Conservation (phyloP, 257 asterid genomes). For the Nicotiana knightiana region DNA sequence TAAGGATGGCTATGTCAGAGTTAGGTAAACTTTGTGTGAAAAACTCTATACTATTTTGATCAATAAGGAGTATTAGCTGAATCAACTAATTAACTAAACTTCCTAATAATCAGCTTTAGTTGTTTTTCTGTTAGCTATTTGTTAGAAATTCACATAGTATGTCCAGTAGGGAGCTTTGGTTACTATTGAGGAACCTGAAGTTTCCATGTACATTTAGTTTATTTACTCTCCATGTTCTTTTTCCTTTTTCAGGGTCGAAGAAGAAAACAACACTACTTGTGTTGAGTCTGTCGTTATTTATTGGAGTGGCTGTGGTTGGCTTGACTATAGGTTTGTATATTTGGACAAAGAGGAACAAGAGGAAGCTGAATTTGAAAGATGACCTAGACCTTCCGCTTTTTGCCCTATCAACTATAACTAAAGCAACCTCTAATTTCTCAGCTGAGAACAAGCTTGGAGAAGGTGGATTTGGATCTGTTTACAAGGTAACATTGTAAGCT, state of each 20-base stretch:
- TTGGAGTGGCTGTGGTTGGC: neutral
- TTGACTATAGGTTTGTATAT: neutral
- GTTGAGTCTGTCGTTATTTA: neutral
- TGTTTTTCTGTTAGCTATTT: neutral
- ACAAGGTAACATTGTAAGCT: slow-evolving; percentile 16
- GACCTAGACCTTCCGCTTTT: slow-evolving; percentile 22
- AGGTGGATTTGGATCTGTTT: slow-evolving; percentile 30
- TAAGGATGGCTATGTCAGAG: neutral
- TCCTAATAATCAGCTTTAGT: neutral
- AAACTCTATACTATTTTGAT: neutral
- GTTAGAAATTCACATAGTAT: neutral
- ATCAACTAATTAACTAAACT: neutral
- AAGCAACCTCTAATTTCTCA: slow-evolving; percentile 25
- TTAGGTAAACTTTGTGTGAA: neutral
- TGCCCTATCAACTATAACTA: slow-evolving; percentile 10
- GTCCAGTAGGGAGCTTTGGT: neutral
- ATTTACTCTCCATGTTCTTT: neutral
- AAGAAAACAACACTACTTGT: neutral
- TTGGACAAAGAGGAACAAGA: neutral
- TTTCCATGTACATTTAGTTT: neutral
- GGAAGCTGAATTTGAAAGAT: neutral
- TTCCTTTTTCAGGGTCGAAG: neutral
- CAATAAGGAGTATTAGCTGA: neutral
- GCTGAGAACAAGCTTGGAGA: slow-evolving; percentile 21
- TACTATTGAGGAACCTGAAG: neutral